Conservation (phyloP, 441 rosid species). For the Bocquillonia castaneifolia region DNA sequence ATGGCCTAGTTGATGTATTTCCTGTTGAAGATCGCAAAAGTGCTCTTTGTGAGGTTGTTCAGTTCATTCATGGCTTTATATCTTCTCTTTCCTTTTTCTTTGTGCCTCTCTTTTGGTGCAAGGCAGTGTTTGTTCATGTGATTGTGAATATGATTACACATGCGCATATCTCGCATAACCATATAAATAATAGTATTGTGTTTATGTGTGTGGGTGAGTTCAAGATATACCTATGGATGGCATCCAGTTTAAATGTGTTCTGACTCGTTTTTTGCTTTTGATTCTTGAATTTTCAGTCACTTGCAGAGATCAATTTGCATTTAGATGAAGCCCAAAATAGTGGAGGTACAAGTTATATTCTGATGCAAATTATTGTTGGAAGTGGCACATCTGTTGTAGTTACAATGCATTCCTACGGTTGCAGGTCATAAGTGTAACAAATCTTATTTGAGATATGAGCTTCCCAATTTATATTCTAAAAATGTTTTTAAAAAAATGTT, state of each 20-base stretch:
- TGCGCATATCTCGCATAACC: neutral
- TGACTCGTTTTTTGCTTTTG: constrained; percentile 21
- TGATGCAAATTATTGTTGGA: constrained; percentile 19
- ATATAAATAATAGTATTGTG: neutral
- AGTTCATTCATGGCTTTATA: constrained; percentile 7
- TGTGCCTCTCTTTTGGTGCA: neutral
- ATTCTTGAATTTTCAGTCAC: constrained; percentile 59
- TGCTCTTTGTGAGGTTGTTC: constrained; percentile 79
- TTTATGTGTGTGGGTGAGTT: neutral
- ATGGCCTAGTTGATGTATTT: constrained; percentile 90
- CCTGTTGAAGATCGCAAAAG: constrained; percentile 94
- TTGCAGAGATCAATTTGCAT: constrained; percentile 80
- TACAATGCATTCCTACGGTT: too few species aligned
- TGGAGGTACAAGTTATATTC: constrained; percentile 58
- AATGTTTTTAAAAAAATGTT: neutral
- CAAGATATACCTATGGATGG: neutral
- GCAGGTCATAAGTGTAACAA: too few species aligned
- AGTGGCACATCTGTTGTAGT: constrained; percentile 3
- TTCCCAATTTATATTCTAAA: neutral
- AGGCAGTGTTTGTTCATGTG: neutral
- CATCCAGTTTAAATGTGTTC: constrained; percentile 18
- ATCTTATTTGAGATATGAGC: neutral
- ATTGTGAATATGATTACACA: neutral
- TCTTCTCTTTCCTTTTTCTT: neutral
- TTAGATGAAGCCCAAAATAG: constrained; percentile 69